A percentile compares a stretch with the other conserved stretches of the same genome.
Evolutionary conservation across 805 yeast genomes (phyloP).

Genomic region (Pachysolen tannophilus): DNA sequence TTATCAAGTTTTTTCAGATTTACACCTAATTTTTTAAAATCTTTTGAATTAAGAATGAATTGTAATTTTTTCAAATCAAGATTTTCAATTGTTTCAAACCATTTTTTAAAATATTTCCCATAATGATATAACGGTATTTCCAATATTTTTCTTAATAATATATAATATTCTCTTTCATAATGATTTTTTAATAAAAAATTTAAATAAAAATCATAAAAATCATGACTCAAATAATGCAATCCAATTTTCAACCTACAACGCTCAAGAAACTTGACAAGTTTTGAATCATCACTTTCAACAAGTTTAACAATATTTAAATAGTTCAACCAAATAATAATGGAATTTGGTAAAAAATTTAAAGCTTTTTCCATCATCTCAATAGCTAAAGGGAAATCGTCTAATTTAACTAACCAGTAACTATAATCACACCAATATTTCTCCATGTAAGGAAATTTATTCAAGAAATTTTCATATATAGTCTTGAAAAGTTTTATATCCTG

Average conservation of each 20-base stretch:
- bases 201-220: slow-evolving; percentile 44
- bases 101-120: slow-evolving; percentile 34
- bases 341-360: slow-evolving; percentile 31
- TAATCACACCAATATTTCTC: slow-evolving; percentile 53
- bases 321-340: slow-evolving; percentile 42
- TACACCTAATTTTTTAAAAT: slow-evolving; percentile 10
- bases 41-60: slow-evolving; percentile 17
- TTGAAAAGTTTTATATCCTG: slow-evolving; percentile 26
- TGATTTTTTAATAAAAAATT: slow-evolving; percentile 27
- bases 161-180: slow-evolving; percentile 24
- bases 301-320: slow-evolving; percentile 33
- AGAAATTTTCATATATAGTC: slow-evolving; percentile 31
- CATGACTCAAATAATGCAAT: slow-evolving; percentile 39
- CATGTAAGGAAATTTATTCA: slow-evolving; percentile 38
- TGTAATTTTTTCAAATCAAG: slow-evolving; percentile 20
- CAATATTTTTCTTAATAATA: slow-evolving; percentile 37
- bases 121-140: slow-evolving; percentile 54
- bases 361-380: slow-evolving; percentile 29
- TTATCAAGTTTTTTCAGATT: slow-evolving; percentile 8
- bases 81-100: slow-evolving; percentile 27
- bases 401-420: slow-evolving; percentile 37
- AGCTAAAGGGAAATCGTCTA: slow-evolving; percentile 33
- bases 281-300: slow-evolving; percentile 18
- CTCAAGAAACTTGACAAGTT: slow-evolving; percentile 32
- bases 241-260: slow-evolving; percentile 43